Conservation (phyloP, 805 yeast species). For the Brettanomyces custersianus region DNA sequence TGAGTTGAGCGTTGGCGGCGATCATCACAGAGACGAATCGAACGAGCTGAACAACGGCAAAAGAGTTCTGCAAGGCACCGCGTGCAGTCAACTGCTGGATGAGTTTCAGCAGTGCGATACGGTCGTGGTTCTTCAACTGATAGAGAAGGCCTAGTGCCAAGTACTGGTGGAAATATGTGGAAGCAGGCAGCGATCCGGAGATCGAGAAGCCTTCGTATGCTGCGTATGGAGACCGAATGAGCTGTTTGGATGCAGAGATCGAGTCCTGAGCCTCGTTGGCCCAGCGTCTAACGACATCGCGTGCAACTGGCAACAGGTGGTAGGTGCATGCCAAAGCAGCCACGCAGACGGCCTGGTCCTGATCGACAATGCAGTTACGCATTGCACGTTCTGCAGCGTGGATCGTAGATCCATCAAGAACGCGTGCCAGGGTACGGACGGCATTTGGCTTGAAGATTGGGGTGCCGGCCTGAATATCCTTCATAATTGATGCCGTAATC, state of each 20-base stretch:
- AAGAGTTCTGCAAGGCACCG: slow-evolving; percentile 60
- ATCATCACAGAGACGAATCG: slow-evolving; percentile 67
- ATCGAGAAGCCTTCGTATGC: slow-evolving; percentile 47
- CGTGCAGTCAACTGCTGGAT: slow-evolving; percentile 65
- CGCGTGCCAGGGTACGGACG: slow-evolving; percentile 81
- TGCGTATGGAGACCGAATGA: slow-evolving; percentile 40
- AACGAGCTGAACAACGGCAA: slow-evolving; percentile 79
- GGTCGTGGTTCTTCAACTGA: slow-evolving; percentile 81
- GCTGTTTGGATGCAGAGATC: slow-evolving; percentile 52
- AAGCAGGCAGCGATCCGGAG: slow-evolving; percentile 45
- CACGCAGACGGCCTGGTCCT: slow-evolving; percentile 76
- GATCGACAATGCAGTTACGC: slow-evolving; percentile 88
- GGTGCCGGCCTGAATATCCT: slow-evolving; percentile 89
- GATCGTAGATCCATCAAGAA: slow-evolving; percentile 83
- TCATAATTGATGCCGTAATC: slow-evolving; percentile 98
- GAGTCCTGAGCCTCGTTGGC: slow-evolving; percentile 91
- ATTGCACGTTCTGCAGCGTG: slow-evolving; percentile 88
- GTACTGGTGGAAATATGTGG: slow-evolving; percentile 83
- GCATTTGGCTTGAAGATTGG: slow-evolving; percentile 88
- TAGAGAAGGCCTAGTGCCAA: slow-evolving; percentile 91
- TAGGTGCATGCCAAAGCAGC: slow-evolving; percentile 93
- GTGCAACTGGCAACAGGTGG: slow-evolving; percentile 81
- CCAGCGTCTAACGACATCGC: slow-evolving; percentile 89
- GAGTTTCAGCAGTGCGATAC: slow-evolving; percentile 81
- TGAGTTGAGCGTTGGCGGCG: slow-evolving; percentile 32